Evolutionary conservation across 1,139 yeast genomes (phyloP).

Genomic region (Casaregolazyma lundiana): DNA sequence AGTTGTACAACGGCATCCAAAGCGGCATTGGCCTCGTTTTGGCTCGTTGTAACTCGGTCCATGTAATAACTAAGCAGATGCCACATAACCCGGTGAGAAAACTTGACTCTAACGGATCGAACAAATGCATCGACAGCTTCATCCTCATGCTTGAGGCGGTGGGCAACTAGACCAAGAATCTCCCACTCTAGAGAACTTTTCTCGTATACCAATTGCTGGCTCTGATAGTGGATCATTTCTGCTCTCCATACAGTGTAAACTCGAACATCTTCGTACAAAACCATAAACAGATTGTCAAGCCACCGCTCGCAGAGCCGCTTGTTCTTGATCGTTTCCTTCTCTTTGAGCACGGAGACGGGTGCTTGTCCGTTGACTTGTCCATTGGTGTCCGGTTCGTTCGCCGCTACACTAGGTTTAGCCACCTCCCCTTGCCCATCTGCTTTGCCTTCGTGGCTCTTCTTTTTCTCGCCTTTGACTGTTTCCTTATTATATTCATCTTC

Average conservation of each 20-base stretch:
- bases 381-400: constrained; percentile 16
- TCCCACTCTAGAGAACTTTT: constrained; percentile 94
- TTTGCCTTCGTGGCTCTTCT: constrained; percentile 8
- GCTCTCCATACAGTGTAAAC: constrained; percentile 91
- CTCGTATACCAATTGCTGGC: constrained; percentile 67
- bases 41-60: constrained; percentile 19
- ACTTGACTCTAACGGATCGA: constrained; percentile 69
- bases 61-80: constrained; percentile 65
- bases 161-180: constrained; percentile 75
- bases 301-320: constrained; percentile 92
- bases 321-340: constrained; percentile 26
- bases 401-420: constrained; percentile 13
- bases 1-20: constrained; percentile 70
- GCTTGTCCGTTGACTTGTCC: constrained; percentile 10
- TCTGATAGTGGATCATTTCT: constrained; percentile 73
- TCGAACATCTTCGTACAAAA: constrained; percentile 81
- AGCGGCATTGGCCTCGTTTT: constrained; percentile 39
- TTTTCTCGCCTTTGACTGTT: constrained; percentile 26
- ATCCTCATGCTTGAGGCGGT: constrained; percentile 69
- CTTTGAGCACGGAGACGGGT: background rate
- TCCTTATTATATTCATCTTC: constrained; percentile 69
- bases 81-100: constrained; percentile 76
- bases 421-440: constrained; percentile 7
- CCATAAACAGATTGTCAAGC: constrained; percentile 84
- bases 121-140: constrained; percentile 79